Base-by-base conservation (phyloP, 2,329 filamentous ascomycete species). In the Exophiala mesophila region DNA sequence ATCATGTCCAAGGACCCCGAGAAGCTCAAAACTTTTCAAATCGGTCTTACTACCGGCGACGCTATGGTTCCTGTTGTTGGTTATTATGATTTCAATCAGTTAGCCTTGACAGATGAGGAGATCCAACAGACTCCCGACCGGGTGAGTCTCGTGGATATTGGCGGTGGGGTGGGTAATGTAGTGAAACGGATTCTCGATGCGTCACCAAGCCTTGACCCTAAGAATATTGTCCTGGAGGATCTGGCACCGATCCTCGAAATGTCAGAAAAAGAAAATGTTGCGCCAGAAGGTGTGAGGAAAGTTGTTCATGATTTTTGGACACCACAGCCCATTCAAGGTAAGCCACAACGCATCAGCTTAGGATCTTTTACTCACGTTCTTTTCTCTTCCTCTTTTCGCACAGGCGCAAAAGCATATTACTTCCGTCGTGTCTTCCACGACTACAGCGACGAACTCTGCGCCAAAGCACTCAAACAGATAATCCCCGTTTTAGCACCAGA, bases 291-390 rank as follows among this genome's bases (percentile, higher is more conserved):
- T n/a, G n/a, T n/a, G n/a, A n/a, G n/a, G n/a, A n/a, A n/a, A n/a
- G 19, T 72, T 60, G 55, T 54, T 2, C 62, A 75, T 44, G 49
- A 52, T 30, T 52, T 54, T 32, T 52, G 41, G 39, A 40, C 35
- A 8, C 28, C 33, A 19, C 49, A 54, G 30, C 40, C 51, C 9
- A 41, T 54, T 31, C 47, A 52, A 47, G 51, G 65, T 63, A 52
- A 29, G 34, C 32, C 21, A 13, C 5, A 16, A 33, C 4, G 12
- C 31, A 4, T 5, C 31, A 17, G 9, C 13, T 4, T 13, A 21
- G 20, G 19, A 5, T 34, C 18, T 13, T n/a, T 26, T 9, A 36
- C 38, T 44, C 21, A 40, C 41, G 13, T 15, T 36, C 8, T 26
- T 30, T 35, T 17, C n/a, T n/a, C n/a, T n/a, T n/a, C n/a, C n/a